These are phyloP conservation scores for Aquilaria malaccensis DNA, from an alignment of 345 rosid genomes.

Conservation along the genomic window DNA sequence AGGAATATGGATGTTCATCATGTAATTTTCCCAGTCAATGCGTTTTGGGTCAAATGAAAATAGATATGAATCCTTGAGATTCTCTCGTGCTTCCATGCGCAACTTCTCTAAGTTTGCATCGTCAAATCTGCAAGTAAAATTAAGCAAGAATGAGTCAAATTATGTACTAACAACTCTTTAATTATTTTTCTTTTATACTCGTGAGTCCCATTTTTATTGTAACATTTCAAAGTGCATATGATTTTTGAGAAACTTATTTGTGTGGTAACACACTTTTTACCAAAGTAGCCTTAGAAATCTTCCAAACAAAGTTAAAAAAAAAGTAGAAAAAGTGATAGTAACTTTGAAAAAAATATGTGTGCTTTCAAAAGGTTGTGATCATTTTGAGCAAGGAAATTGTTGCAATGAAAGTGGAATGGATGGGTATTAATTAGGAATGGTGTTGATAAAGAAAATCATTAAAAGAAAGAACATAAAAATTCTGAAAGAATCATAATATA, in stretches of 20 bases:
- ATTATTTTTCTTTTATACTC: too few relatives aligned
- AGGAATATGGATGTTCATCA: slow-evolving; percentile 49
- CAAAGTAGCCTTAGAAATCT: too few relatives aligned
- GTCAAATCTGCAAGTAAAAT: slow-evolving; percentile 40
- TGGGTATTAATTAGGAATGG: too few relatives aligned
- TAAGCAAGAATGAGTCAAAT: background rate
- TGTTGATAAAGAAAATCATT: background rate
- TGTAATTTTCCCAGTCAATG: slow-evolving; percentile 61
- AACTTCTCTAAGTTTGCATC: slow-evolving; percentile 50
- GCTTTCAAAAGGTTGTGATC: background rate
- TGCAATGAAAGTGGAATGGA: too few relatives aligned
- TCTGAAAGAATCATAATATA: background rate
- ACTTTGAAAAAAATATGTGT: background rate
- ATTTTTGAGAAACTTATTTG: too few relatives aligned
- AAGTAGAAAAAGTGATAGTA: background rate
- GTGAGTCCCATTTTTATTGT: too few relatives aligned
- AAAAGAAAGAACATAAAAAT: background rate
- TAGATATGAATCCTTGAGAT: slow-evolving; percentile 9
- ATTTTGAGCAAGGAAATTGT: too few relatives aligned
- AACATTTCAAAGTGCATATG: too few relatives aligned
- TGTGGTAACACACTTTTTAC: too few relatives aligned
- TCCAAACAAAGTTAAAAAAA: too few relatives aligned
- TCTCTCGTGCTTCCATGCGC: slow-evolving; percentile 25
- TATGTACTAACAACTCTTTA: too few relatives aligned
- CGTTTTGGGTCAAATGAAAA: slow-evolving; percentile 54